Percentiles rank a stretch among this genome's conserved stretches.
phyloP scores from a whole-genome alignment of 1,139 yeast genomes.

The Kodamaea alishanica region DNA sequence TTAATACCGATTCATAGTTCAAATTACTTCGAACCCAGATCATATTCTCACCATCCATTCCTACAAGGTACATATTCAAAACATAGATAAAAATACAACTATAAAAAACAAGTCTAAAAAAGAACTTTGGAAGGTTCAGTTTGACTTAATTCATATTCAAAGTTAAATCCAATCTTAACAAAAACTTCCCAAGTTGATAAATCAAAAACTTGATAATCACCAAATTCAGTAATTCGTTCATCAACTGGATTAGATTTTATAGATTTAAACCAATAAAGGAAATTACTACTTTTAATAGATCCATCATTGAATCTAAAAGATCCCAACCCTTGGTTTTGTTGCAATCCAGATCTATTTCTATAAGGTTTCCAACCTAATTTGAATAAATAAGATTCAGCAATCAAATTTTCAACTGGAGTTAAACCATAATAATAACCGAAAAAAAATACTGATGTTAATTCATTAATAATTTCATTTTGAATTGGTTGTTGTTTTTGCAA shows the following conservation, averaged over 20 bases:
- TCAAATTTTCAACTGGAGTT: conserved; percentile 40
- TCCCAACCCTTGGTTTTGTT: conserved; percentile 1
- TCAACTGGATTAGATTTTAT: conserved; percentile 21
- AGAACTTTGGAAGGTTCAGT: conserved; percentile 27
- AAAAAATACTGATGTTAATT: conserved; percentile 48
- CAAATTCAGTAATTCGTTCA: conserved; percentile 24
- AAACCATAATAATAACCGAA: conserved; percentile 59
- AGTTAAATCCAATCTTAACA: conserved; percentile 36
- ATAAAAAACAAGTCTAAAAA: conserved; percentile 11
- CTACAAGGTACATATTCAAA: too few species aligned
- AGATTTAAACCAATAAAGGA: conserved; percentile 39
- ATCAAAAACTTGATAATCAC: conserved; percentile 46
- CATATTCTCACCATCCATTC: too few species aligned
- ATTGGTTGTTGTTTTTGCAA: conserved; percentile 12
- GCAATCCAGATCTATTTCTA: conserved; percentile 10
- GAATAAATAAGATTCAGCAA: conserved; percentile 42
- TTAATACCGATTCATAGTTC: too few species aligned
- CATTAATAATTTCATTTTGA: conserved; percentile 27
- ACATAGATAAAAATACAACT: conserved; percentile 1
- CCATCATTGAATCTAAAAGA: conserved; percentile 5
- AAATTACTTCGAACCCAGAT: too few species aligned
- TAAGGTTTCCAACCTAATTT: conserved; percentile 47
- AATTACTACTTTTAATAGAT: conserved; percentile 11
- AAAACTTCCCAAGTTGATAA: conserved; percentile 43
- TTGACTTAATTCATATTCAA: conserved; percentile 31